These are phyloP conservation scores for Ormosia semicastrata DNA, from an alignment of 306 rosid species.

Conservation along the genomic window DNA sequence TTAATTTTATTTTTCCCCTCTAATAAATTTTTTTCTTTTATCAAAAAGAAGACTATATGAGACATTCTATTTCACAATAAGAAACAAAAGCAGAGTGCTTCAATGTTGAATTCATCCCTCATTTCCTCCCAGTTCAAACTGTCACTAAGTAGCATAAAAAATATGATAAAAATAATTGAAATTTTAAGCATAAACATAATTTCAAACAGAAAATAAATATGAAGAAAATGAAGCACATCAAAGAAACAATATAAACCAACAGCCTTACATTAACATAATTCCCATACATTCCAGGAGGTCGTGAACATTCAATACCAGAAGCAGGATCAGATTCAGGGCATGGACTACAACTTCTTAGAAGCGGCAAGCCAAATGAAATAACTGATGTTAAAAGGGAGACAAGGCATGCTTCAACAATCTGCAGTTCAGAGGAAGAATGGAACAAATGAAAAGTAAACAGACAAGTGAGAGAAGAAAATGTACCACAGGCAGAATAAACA, in stretches of 20 bases:
- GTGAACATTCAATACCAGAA: slow-evolving; percentile 85
- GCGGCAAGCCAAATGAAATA: slow-evolving; percentile 92
- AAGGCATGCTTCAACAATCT: slow-evolving; percentile 93
- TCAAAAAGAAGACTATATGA: not conserved
- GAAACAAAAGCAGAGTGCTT: slow-evolving; percentile 6
- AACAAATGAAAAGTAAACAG: not conserved
- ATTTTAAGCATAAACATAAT: not conserved
- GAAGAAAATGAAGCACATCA: slow-evolving; percentile 12
- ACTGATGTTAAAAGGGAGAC: slow-evolving; percentile 78
- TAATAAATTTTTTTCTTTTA: not conserved
- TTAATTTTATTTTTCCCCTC: not conserved
- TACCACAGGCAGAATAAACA: slow-evolving; percentile 12
- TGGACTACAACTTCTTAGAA: slow-evolving; percentile 81
- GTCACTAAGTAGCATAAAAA: slow-evolving; percentile 20
- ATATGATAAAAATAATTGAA: slow-evolving; percentile 2
- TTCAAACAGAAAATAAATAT: slow-evolving; percentile 2
- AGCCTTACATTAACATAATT: slow-evolving; percentile 95
- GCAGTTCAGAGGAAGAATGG: slow-evolving; percentile 28
- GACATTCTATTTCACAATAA: slow-evolving; percentile 15
- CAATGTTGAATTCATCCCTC: not conserved
- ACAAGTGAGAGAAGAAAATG: slow-evolving; percentile 17
- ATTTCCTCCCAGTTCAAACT: not conserved
- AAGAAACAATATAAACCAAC: slow-evolving; percentile 12
- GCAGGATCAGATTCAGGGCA: slow-evolving; percentile 77
- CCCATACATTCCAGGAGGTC: slow-evolving; percentile 92